Evolutionary conservation across 148 eudicot species (phyloP).

Genomic region (Linanthus parryae): DNA sequence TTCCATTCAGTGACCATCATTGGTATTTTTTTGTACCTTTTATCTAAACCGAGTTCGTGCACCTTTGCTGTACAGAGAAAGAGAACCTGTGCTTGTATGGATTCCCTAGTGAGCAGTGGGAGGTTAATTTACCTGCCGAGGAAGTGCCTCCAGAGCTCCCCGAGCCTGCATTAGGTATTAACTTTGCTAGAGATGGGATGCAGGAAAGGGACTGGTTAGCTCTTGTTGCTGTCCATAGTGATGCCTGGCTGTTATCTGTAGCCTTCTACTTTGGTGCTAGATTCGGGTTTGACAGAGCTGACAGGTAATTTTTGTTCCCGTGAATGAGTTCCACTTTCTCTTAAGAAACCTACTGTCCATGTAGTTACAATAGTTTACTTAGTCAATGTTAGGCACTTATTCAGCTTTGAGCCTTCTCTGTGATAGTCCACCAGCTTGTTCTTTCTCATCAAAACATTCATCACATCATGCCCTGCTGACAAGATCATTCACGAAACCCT

Average conservation of each 20-base stretch:
- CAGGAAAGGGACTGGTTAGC: constrained; percentile 86
- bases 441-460: no score
- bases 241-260: constrained; percentile 88
- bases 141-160: constrained; percentile 96
- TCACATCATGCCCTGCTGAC: no score
- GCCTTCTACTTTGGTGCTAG: constrained; percentile 91
- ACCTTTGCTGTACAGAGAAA: constrained; percentile 49
- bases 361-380: no score
- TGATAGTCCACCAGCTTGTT: no score
- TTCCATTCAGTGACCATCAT: not conserved
- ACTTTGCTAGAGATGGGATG: constrained; percentile 94
- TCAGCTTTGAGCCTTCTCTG: no score
- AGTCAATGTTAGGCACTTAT: no score
- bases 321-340: no score
- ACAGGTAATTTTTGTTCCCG: constrained; percentile 43
- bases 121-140: constrained; percentile 88
- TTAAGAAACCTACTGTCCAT: no score
- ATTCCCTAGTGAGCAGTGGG: constrained; percentile 83
- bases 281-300: constrained; percentile 83
- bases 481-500: no score
- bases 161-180: constrained; percentile 91
- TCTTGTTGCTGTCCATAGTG: constrained; percentile 86
- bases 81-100: constrained; percentile 93
- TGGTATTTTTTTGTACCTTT: not conserved
- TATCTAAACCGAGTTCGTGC: not conserved